These are phyloP conservation scores for Phaffomyces thermotolerans DNA, from an alignment of 805 yeast species.

Conservation along the genomic window DNA sequence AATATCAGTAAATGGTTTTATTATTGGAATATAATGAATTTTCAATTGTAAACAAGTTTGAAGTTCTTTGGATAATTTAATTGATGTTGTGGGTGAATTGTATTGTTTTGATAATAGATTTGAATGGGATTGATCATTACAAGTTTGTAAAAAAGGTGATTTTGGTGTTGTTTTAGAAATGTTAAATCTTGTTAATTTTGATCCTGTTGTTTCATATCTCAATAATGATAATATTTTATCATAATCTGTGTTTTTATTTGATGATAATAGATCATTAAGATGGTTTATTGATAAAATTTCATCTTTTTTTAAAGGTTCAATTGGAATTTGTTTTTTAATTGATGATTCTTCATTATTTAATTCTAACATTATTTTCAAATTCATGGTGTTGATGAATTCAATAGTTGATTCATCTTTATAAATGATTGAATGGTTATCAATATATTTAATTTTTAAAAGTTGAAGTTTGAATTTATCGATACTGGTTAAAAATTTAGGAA, in stretches of 20 bases:
- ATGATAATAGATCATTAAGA: conserved; percentile 4
- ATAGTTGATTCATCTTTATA: conserved; percentile 1
- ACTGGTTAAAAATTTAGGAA: too few species aligned
- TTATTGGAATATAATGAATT: conserved; percentile 49
- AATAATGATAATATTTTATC: conserved; percentile 14
- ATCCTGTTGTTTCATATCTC: conserved; percentile 34
- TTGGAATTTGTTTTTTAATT: background rate
- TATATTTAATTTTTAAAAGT: background rate
- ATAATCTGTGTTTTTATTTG: conserved; percentile 5
- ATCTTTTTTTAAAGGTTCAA: background rate
- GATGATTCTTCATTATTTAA: background rate
- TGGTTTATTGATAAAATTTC: background rate
- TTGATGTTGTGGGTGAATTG: conserved; percentile 1
- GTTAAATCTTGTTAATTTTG: conserved; percentile 32
- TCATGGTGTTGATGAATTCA: conserved; percentile 15
- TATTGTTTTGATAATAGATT: conserved; percentile 18
- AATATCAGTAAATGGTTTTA: conserved; percentile 57
- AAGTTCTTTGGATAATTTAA: conserved; percentile 25
- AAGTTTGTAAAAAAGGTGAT: conserved; percentile 43
- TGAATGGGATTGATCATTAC: conserved; percentile 31
- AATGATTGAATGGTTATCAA: conserved; percentile 10
- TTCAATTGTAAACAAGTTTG: conserved; percentile 16
- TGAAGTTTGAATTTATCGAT: background rate
- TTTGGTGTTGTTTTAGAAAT: conserved; percentile 31
- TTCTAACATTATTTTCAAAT: conserved; percentile 6